phyloP scores from a whole-genome alignment of 2,329 filamentous ascomycete species.

The Calonectria hongkongensis region DNA sequence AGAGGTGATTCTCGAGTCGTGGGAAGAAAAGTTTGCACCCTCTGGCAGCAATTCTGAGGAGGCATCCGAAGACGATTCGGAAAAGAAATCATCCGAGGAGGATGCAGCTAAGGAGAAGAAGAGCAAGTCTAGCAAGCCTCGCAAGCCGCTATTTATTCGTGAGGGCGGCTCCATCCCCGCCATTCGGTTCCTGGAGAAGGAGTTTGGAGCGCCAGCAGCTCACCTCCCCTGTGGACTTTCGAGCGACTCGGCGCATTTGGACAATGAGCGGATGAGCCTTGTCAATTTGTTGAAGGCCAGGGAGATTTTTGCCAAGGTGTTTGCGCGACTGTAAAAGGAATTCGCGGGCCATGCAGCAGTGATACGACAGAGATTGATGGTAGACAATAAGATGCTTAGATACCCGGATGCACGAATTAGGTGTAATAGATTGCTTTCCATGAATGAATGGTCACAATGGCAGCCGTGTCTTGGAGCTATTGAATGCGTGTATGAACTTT shows the following conservation, averaged over 20 bases:
- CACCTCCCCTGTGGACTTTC: constrained; percentile 96
- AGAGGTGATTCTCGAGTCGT: constrained; percentile 87
- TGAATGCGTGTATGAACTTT: background rate
- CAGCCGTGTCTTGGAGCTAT: background rate
- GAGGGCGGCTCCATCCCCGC: constrained; percentile 97
- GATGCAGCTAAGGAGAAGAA: constrained; percentile 45
- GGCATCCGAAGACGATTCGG: constrained; percentile 27
- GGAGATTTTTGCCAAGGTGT: constrained; percentile 93
- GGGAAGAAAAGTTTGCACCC: constrained; percentile 76
- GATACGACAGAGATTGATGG: background rate
- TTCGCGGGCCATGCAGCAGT: background rate
- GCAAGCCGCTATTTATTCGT: constrained; percentile 91
- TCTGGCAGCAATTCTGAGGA: constrained; percentile 39
- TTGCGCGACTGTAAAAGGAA: constrained; percentile 75
- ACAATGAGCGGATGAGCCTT: constrained; percentile 94
- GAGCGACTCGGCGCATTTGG: constrained; percentile 93
- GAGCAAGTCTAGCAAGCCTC: constrained; percentile 58
- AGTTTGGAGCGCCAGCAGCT: constrained; percentile 92
- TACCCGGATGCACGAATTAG: constrained; percentile 14
- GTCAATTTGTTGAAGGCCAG: constrained; percentile 92
- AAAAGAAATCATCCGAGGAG: constrained; percentile 37
- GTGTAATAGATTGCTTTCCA: constrained; percentile 14
- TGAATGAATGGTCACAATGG: background rate
- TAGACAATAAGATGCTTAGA: constrained; percentile 4
- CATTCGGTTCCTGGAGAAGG: constrained; percentile 95